Base-by-base conservation (phyloP, 2,329 filamentous ascomycete genomes). In the Dactylellina parvicollis region DNA sequence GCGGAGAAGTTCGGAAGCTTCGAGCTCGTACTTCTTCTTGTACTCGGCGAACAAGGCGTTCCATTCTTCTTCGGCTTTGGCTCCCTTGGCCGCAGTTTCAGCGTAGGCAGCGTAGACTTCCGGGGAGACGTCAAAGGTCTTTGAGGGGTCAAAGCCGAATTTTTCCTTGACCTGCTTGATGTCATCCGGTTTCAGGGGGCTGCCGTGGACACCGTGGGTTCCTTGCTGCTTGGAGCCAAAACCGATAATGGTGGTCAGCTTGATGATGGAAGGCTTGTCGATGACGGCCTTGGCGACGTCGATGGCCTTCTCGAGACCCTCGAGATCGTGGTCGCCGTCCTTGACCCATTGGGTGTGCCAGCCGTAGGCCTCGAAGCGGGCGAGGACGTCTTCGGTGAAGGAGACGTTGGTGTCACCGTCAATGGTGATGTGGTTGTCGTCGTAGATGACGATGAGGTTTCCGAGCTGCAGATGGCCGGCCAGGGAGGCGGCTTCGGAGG, bases 391-490 rank as follows among this genome's bases (percentile, higher is more conserved):
- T 85, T 99, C 95, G 74, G 95, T 99, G 86, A 99, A 98, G 77
- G 95, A 90, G 80, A 88, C 89, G 85, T 95, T 95, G 84, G 91
- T 98, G 86, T 96, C 90, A 83, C 95, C 95, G 81, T 99, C 95
- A 81, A 89, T 89, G 79, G 86, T 96, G 81, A 99, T 98, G 83
- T 96, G 91, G 88, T 99, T 99, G 86, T 99, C 95, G 81, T 99
- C 95, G 83, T 94, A 99, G 83, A 99, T 87, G 83, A 88, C 89
- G 83, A 98, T 98, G 80, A 99, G 86, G 87, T 98, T 99, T 81
- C 94, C 95, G 77, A 99, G 89, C 87, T 98, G 91, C 83, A 98
- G 87, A 85, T 99, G 95, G 80, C 95, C 95, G 78, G 95, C 95
- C 78, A 92, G 87, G 74, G 92, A 96, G 78, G 87, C 92, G 79